A percentile compares a stretch with the other conserved stretches of the same genome.
Evolutionary conservation across 805 yeast genomes (phyloP).

Genomic region (Kodamaea kakaduensis): DNA sequence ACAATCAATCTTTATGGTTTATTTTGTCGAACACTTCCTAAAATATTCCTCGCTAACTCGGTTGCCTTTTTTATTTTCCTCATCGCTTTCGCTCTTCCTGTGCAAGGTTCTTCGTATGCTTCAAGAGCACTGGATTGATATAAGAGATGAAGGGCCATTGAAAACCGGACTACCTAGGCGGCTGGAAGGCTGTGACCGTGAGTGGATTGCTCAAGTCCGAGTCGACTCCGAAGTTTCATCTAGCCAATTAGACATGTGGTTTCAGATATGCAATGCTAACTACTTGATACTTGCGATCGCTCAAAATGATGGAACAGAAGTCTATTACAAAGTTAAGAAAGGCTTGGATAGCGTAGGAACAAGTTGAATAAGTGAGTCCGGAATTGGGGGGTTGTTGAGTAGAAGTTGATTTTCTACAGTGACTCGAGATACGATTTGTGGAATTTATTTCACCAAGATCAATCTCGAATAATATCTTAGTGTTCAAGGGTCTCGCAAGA

Average conservation of each 20-base stretch:
- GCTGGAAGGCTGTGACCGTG: background rate
- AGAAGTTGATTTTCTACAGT: too few species aligned
- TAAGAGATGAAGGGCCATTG: slow-evolving; percentile 2
- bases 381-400: background rate
- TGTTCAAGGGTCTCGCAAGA: too few species aligned
- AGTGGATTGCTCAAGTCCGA: slow-evolving; percentile 3
- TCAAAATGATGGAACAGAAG: slow-evolving; percentile 9
- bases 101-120: too few species aligned
- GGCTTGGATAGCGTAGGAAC: slow-evolving; percentile 2
- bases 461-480: too few species aligned
- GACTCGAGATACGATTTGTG: too few species aligned
- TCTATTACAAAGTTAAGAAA: slow-evolving; percentile 5
- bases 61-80: too few species aligned
- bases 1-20: too few species aligned
- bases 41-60: too few species aligned
- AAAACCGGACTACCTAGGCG: slow-evolving; percentile 7
- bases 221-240: slow-evolving; percentile 3
- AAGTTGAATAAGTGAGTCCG: background rate
- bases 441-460: too few species aligned
- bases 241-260: slow-evolving; percentile 3
- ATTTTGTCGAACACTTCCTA: too few species aligned
- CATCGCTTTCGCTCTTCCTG: too few species aligned
- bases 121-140: slow-evolving; percentile 9
- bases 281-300: slow-evolving; percentile 7
- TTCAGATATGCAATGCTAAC: slow-evolving; percentile 1